phyloP scores from a whole-genome alignment of 345 rosid genomes.

The Clarkia xantiana region DNA sequence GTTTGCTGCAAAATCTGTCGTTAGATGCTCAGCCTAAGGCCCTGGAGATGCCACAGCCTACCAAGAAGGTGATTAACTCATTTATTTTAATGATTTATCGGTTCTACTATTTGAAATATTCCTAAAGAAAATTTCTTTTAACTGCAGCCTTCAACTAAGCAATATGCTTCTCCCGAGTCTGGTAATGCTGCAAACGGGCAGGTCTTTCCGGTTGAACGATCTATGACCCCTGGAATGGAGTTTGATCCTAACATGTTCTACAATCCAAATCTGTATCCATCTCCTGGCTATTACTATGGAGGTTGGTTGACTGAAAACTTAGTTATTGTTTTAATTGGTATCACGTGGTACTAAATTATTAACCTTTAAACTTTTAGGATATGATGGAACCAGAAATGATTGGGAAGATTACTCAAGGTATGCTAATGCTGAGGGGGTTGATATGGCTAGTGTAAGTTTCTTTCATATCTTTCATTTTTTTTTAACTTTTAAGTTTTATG shows the following conservation, averaged over 20 bases:
- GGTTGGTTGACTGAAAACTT: slow-evolving; percentile 9
- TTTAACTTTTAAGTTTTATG: neutral
- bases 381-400: neutral
- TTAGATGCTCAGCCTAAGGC: slow-evolving; percentile 19
- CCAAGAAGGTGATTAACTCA: slow-evolving; percentile 14
- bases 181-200: slow-evolving; percentile 18
- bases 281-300: slow-evolving; percentile 24
- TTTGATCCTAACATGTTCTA: slow-evolving; percentile 29
- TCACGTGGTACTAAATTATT: neutral
- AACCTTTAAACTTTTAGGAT: neutral
- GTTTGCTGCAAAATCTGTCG: slow-evolving; percentile 24
- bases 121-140: neutral
- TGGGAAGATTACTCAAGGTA: slow-evolving; percentile 17
- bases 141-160: slow-evolving; percentile 18
- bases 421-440: slow-evolving; percentile 48
- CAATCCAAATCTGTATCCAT: slow-evolving; percentile 19
- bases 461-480: neutral
- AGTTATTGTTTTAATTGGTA: neutral
- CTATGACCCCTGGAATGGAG: slow-evolving; percentile 17
- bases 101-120: neutral
- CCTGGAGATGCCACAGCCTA: slow-evolving; percentile 23
- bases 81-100: neutral
- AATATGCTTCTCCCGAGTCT: slow-evolving; percentile 16
- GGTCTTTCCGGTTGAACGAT: slow-evolving; percentile 21
- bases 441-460: slow-evolving; percentile 43